Conservation (phyloP, 2,329 filamentous ascomycete genomes). For the Dryadomyces quercivorus region DNA sequence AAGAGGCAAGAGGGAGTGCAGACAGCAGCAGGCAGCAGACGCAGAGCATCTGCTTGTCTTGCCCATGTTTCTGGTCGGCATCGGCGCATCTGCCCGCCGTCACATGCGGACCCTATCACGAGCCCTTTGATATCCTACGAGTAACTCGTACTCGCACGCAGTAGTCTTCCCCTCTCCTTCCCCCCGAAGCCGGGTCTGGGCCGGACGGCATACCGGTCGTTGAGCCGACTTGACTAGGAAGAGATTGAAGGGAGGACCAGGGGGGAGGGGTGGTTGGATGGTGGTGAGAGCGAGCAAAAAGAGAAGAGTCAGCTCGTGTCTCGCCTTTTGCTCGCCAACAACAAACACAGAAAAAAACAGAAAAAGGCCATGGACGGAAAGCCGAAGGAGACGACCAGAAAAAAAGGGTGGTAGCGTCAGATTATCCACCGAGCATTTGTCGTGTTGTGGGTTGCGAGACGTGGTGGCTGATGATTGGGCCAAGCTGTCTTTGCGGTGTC, state of each 20-base stretch:
- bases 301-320: not conserved
- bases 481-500: not conserved
- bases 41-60: no score
- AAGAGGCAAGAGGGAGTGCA: no score
- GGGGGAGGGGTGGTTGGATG: not conserved
- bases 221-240: not conserved
- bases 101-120: not conserved
- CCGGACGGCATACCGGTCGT: not conserved
- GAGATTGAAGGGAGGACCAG: not conserved
- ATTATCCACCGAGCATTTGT: slow-evolving; percentile 1
- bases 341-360: not conserved
- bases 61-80: no score
- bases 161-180: no score
- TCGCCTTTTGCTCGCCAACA: not conserved
- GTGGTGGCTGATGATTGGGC: slow-evolving; percentile 12
- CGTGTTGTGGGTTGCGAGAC: slow-evolving; percentile 9
- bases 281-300: not conserved
- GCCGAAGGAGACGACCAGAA: not conserved
- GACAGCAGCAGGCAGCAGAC: no score
- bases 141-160: no score
- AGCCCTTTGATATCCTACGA: no score
- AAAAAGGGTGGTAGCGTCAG: not conserved
- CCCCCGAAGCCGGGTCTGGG: not conserved
- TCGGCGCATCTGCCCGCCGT: not conserved
- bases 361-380: not conserved